Evolutionary conservation across 345 rosid species (phyloP).

Genomic region (Eucalyptus camaldulensis): DNA sequence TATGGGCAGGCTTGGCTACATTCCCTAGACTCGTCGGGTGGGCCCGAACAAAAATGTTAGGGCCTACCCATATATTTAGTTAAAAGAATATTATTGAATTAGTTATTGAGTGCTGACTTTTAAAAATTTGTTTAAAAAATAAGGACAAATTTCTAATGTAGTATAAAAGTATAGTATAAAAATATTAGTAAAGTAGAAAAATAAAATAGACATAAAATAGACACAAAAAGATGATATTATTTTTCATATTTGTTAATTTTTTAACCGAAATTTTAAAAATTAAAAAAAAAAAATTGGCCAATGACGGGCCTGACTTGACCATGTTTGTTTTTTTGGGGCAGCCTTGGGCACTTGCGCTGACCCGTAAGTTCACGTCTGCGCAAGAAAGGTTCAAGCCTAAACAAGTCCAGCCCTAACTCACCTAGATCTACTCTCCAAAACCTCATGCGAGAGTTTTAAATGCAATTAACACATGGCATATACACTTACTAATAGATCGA

Average conservation of each 20-base stretch:
- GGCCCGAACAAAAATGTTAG: background rate
- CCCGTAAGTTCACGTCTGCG: background rate
- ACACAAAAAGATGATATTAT: too few species aligned
- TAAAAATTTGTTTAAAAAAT: background rate
- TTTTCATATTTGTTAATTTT: too few species aligned
- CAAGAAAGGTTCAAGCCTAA: background rate
- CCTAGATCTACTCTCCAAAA: background rate
- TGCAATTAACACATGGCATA: background rate
- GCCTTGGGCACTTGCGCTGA: background rate
- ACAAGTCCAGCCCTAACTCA: background rate
- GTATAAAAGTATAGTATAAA: background rate
- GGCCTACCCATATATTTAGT: background rate
- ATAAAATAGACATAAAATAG: background rate
- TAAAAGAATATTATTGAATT: background rate
- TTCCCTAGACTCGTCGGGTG: background rate
- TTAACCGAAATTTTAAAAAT: too few species aligned
- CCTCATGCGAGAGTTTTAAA: background rate
- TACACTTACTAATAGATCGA: background rate
- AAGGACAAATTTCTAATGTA: background rate
- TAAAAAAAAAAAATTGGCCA: background rate
- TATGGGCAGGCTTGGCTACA: background rate
- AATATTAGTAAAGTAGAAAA: background rate
- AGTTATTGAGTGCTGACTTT: background rate
- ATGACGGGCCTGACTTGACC: background rate
- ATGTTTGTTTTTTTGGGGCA: background rate